These are phyloP conservation scores for Fusarium oligoseptatum DNA, from an alignment of 2,329 filamentous ascomycete genomes.

Conservation along the genomic window DNA sequence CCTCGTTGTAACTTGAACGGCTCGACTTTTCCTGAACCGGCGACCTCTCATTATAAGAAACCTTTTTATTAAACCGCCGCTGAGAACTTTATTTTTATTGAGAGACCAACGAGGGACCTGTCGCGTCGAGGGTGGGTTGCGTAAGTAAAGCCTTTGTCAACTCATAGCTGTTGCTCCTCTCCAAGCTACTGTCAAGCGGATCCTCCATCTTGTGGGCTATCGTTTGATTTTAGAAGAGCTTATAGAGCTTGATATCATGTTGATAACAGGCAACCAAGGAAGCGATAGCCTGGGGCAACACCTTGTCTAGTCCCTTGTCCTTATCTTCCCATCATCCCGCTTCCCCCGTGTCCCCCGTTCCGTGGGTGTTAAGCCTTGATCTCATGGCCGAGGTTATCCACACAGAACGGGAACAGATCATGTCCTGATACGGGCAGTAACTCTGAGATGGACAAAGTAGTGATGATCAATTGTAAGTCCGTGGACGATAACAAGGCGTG, in stretches of 20 bases:
- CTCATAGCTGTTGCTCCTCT: background rate
- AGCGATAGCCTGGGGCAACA: background rate
- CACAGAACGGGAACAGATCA: too few species aligned
- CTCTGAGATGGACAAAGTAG: background rate
- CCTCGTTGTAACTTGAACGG: too few species aligned
- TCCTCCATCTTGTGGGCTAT: background rate
- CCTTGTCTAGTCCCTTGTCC: background rate
- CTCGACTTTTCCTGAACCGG: background rate
- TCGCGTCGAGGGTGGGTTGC: background rate
- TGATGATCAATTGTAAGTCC: background rate
- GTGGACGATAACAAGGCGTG: background rate
- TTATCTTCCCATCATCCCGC: accelerated
- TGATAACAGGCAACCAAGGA: background rate
- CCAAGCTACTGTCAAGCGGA: background rate
- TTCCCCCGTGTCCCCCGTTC: background rate
- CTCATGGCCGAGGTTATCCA: background rate
- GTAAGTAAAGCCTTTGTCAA: background rate
- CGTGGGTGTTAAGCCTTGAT: background rate
- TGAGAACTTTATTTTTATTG: background rate
- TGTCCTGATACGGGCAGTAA: background rate
- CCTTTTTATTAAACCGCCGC: background rate
- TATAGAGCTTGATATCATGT: background rate
- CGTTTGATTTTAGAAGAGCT: background rate
- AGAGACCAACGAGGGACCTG: background rate
- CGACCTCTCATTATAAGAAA: background rate